These are phyloP conservation scores for Juglanconis juglandina DNA, from an alignment of 2,329 filamentous ascomycete genomes.

Conservation along the genomic window DNA sequence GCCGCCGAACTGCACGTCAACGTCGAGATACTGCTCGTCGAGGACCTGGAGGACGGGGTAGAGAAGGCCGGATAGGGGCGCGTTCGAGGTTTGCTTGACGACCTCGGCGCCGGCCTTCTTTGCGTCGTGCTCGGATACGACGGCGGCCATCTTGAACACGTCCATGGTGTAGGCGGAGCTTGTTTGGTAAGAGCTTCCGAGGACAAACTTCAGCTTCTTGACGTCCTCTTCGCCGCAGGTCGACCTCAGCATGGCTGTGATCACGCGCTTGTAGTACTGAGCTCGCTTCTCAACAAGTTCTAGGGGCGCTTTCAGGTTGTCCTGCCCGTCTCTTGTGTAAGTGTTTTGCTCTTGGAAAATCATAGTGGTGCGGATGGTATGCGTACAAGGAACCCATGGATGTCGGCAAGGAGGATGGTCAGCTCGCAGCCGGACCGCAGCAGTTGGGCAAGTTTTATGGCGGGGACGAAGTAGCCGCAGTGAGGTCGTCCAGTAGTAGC, in stretches of 20 bases:
- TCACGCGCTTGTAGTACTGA: constrained; percentile 76
- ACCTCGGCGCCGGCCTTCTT: constrained; percentile 90
- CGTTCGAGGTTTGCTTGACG: constrained; percentile 84
- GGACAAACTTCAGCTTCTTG: constrained; percentile 76
- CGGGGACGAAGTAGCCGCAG: constrained; percentile 83
- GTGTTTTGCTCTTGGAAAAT: constrained; percentile 61
- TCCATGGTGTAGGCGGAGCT: constrained; percentile 79
- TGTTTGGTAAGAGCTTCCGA: constrained; percentile 80
- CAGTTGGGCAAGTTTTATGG: constrained; percentile 86
- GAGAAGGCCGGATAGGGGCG: constrained; percentile 68
- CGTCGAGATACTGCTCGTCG: constrained; percentile 84
- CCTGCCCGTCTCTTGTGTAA: constrained; percentile 5
- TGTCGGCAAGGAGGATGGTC: constrained; percentile 71
- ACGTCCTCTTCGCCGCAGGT: constrained; percentile 67
- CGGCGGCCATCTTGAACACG: constrained; percentile 69
- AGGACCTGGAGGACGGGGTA: constrained; percentile 88
- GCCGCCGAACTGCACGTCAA: constrained; percentile 83
- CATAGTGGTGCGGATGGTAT: constrained; percentile 43
- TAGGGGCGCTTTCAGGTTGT: constrained; percentile 77
- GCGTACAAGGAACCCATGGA: constrained; percentile 65
- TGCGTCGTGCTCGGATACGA: constrained; percentile 74
- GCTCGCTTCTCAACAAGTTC: constrained; percentile 81
- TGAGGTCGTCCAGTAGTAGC: constrained; percentile 86
- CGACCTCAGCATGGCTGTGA: constrained; percentile 70
- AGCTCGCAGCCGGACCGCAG: constrained; percentile 81